Conservation (phyloP, 441 rosid species). For the Viola pubescens region DNA sequence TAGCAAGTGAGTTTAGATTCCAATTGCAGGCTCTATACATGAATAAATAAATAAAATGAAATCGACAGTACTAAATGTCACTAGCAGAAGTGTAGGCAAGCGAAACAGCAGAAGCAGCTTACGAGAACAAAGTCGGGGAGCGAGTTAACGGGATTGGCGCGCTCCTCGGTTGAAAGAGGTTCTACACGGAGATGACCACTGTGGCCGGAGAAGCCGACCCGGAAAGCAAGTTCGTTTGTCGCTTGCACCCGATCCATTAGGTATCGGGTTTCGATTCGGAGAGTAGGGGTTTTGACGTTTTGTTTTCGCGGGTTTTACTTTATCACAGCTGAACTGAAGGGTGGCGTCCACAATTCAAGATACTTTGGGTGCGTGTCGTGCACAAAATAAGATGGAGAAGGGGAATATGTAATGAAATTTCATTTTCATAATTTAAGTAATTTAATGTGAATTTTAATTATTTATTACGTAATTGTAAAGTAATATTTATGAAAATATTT, state of each 20-base stretch:
- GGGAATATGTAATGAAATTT: too few relatives aligned
- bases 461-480: too few relatives aligned
- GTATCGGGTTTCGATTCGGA: not conserved
- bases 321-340: not conserved
- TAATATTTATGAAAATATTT: too few relatives aligned
- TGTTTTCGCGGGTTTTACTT: not conserved
- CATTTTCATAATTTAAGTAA: too few relatives aligned
- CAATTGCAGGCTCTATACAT: not conserved
- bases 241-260: slow-evolving; percentile 62
- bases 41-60: not conserved
- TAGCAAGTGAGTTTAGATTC: too few relatives aligned
- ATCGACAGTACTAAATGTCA: not conserved
- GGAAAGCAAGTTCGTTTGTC: slow-evolving; percentile 63
- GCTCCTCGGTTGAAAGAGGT: slow-evolving; percentile 70
- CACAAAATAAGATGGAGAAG: too few relatives aligned
- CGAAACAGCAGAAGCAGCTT: slow-evolving; percentile 18
- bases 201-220: slow-evolving; percentile 86
- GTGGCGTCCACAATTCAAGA: not conserved
- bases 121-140: slow-evolving; percentile 84
- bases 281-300: not conserved
- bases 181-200: slow-evolving; percentile 87
- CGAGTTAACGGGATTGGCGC: slow-evolving; percentile 53
- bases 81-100: not conserved
- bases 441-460: too few relatives aligned
- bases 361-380: not conserved